These are phyloP conservation scores for Scheffersomyces quercinus DNA, from an alignment of 1,139 yeast genomes.

Conservation along the genomic window DNA sequence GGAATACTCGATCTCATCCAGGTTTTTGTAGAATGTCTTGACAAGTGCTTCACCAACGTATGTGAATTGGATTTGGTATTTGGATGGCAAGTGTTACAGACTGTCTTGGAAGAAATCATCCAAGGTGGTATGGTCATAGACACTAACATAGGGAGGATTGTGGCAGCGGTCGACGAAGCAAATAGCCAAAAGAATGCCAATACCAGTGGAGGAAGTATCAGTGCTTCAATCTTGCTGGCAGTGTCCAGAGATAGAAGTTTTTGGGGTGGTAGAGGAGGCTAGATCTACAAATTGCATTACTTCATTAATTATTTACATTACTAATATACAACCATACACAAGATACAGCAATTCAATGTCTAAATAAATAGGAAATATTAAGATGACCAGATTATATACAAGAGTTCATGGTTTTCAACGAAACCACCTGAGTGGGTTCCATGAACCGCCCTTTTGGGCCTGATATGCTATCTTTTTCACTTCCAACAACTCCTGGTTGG, in stretches of 20 bases:
- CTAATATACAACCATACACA: constrained; percentile 2
- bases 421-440: constrained; percentile 16
- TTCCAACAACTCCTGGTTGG: constrained; percentile 45
- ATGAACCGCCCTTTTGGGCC: constrained; percentile 35
- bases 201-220: constrained; percentile 19
- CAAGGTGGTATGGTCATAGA: constrained; percentile 99
- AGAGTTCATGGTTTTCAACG: constrained; percentile 5
- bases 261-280: constrained; percentile 30
- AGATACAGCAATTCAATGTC: neutral
- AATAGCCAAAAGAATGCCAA: constrained; percentile 43
- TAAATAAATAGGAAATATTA: neutral
- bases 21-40: constrained; percentile 93
- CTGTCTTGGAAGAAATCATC: constrained; percentile 87
- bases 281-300: constrained; percentile 3
- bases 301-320: neutral
- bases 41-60: constrained; percentile 88
- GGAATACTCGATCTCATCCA: constrained; percentile 94
- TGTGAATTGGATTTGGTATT: constrained; percentile 94
- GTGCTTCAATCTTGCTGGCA: constrained; percentile 37
- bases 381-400: neutral
- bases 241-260: constrained; percentile 48
- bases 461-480: constrained; percentile 36
- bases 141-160: constrained; percentile 80
- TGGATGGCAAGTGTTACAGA: constrained; percentile 95
- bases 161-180: constrained; percentile 72